Evolutionary conservation across 495 filamentous ascomycete genomes (phyloP), one percentile per base, ranked within the genome.

Genomic region (Trichocladium uniseriatum): DNA sequence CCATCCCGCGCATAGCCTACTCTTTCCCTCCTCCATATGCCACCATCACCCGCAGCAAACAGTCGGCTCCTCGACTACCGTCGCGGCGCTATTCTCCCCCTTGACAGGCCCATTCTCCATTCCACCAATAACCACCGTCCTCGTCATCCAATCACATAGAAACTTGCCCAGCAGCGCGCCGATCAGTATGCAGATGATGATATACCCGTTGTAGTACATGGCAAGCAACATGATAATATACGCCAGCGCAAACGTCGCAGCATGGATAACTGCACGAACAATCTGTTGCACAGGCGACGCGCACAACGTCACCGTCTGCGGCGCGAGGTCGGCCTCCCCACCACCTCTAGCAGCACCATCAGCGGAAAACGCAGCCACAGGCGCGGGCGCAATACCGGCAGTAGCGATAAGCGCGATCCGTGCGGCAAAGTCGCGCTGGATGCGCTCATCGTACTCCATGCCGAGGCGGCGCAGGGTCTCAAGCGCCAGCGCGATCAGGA

Each of bases 161-260:
- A 72, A 73, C 51, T 70, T 70, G 20, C 71, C 71, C 31, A 75
- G 48, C 18, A 65, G 59, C 3, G 76, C 71, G 13, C 76, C 76
- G 47, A 80, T 69, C 37, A 79, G 61, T 48, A 80, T 78, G 53
- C 66, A 70, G 51, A 79, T 73, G 55, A 80, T 76, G 55, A 79
- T 69, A 43, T 79, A 80, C 14, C 77, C 75, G 45, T 78, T 76
- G 55, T 67, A 76, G 44, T 71, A 72, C 73, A 76, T 77, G 32
- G 71, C 78, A 36, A 79, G 57, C 48, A 79, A 51, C 78, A 80
- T 80, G 48, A 79, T 54, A 38, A 79, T 69, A 43, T 79, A 79
- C 8, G 73, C 78, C 40, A 75, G 57, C n/a, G 68, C 75, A 48
- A 79, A 79, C 32, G 70, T 69, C 11, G 63, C 53, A 37, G 68